Percentiles rank a stretch among this genome's conserved stretches.
These are phyloP conservation scores for Leccinum aurantiacum DNA, from an alignment of 768 basidiomycete genomes.

Conservation along the genomic window DNA sequence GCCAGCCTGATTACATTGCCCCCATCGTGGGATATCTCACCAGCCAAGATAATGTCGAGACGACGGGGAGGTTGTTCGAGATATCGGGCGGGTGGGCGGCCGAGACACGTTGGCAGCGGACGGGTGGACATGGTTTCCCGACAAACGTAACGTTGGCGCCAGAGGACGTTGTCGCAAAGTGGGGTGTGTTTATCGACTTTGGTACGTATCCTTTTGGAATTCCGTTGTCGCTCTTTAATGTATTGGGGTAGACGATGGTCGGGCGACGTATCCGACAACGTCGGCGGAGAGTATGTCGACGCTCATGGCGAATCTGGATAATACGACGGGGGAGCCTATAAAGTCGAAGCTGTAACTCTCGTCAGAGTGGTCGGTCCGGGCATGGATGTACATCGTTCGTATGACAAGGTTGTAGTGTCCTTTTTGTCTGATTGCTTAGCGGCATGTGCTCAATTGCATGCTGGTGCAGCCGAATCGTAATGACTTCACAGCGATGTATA, in stretches of 20 bases:
- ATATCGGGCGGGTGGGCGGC: constrained; percentile 90
- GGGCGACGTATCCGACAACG: constrained; percentile 77
- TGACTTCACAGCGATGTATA: no score
- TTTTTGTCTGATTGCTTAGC: neutral
- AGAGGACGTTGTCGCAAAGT: constrained; percentile 78
- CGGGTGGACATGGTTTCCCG: constrained; percentile 87
- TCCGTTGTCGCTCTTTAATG: neutral
- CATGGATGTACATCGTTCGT: neutral
- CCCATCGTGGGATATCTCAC: constrained; percentile 90
- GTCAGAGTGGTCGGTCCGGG: neutral
- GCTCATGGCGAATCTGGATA: constrained; percentile 62
- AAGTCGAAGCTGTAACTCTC: constrained; percentile 53
- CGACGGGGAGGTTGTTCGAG: constrained; percentile 79
- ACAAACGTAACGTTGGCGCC: constrained; percentile 70
- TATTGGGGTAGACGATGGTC: constrained; percentile 60
- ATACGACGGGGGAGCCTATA: constrained; percentile 27
- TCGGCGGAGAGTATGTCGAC: constrained; percentile 77
- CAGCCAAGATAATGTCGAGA: constrained; percentile 75
- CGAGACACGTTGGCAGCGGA: constrained; percentile 89
- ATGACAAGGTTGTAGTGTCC: neutral
- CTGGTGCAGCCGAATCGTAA: no score
- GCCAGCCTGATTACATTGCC: constrained; percentile 85
- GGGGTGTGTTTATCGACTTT: constrained; percentile 83
- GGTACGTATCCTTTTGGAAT: constrained; percentile 42
- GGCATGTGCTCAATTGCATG: no score